Evolutionary conservation across 2,329 filamentous ascomycete species (phyloP).

Genomic region (Fulvia fulva): DNA sequence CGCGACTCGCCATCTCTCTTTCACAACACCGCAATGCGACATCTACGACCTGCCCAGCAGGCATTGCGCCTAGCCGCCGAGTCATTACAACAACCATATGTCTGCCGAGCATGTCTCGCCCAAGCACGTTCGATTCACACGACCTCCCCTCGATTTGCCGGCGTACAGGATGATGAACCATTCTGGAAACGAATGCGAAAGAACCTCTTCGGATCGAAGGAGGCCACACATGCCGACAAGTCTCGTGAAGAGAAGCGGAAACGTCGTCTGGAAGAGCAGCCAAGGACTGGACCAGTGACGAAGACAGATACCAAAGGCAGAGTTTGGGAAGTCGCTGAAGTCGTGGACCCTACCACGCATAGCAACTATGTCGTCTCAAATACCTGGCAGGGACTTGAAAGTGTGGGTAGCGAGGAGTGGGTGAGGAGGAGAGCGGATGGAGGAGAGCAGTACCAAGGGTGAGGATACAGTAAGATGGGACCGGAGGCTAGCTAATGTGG

Average conservation of each 20-base stretch:
- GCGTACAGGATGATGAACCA: slow-evolving; percentile 12
- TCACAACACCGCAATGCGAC: slow-evolving; percentile 18
- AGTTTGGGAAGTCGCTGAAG: slow-evolving; percentile 24
- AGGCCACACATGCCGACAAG: slow-evolving; percentile 14
- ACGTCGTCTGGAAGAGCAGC: slow-evolving; percentile 9
- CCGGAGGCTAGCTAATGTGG: slow-evolving; percentile 6
- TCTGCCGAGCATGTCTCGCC: slow-evolving; percentile 29
- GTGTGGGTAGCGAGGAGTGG: slow-evolving; percentile 51
- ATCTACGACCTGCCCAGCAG: slow-evolving; percentile 23
- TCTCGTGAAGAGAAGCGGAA: slow-evolving; percentile 18
- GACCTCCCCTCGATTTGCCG: slow-evolving; percentile 16
- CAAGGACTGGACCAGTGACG: slow-evolving; percentile 5
- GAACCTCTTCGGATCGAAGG: slow-evolving; percentile 27
- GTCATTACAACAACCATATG: slow-evolving; percentile 19
- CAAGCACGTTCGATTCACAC: slow-evolving; percentile 29
- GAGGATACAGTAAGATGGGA: slow-evolving; percentile 13
- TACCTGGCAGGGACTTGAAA: slow-evolving; percentile 52
- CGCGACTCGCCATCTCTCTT: neutral
- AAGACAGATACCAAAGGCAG: slow-evolving; percentile 13
- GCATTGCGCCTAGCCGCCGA: slow-evolving; percentile 26
- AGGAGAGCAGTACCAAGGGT: slow-evolving; percentile 36
- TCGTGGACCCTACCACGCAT: slow-evolving; percentile 22
- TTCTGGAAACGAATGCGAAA: slow-evolving; percentile 25
- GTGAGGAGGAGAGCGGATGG: slow-evolving; percentile 33
- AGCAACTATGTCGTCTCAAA: slow-evolving; percentile 44